phyloP scores from a whole-genome alignment of 2,329 filamentous ascomycete species.

The Metarhizium sp. region DNA sequence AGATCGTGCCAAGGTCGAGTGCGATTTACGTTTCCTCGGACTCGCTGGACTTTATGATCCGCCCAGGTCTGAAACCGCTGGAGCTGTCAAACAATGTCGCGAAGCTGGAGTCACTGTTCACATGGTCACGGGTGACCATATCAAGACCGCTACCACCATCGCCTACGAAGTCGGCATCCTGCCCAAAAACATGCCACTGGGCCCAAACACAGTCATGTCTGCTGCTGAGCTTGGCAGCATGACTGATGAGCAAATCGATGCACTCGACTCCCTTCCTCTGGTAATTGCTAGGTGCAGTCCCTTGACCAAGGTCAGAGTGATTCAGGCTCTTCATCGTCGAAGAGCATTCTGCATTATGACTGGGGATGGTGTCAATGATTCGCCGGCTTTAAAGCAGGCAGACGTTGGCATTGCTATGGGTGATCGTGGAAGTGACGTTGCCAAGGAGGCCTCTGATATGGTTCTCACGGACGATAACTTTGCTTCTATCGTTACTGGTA shows the following conservation, averaged over 20 bases:
- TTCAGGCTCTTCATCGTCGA: constrained; percentile 62
- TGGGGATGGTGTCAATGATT: constrained; percentile 68
- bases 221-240: constrained; percentile 55
- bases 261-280: constrained; percentile 49
- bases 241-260: constrained; percentile 53
- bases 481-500: constrained; percentile 65
- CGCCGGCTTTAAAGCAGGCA: constrained; percentile 60
- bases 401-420: constrained; percentile 74
- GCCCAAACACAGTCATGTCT: constrained; percentile 44
- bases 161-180: constrained; percentile 57
- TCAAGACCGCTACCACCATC: constrained; percentile 57
- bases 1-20: constrained; percentile 46
- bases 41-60: constrained; percentile 66
- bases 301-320: constrained; percentile 65
- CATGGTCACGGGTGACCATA: constrained; percentile 62
- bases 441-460: constrained; percentile 78
- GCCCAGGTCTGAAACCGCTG: constrained; percentile 56
- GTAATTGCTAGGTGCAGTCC: constrained; percentile 64
- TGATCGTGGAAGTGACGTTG: constrained; percentile 59
- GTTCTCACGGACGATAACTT: constrained; percentile 86
- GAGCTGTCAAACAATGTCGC: constrained; percentile 49
- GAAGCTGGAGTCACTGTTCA: constrained; percentile 55
- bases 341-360: constrained; percentile 65
- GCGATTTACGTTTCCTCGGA: constrained; percentile 53
- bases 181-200: constrained; percentile 22